phyloP scores from a whole-genome alignment of 2,329 filamentous ascomycete genomes.

The Verticillium nonalfalfae region DNA sequence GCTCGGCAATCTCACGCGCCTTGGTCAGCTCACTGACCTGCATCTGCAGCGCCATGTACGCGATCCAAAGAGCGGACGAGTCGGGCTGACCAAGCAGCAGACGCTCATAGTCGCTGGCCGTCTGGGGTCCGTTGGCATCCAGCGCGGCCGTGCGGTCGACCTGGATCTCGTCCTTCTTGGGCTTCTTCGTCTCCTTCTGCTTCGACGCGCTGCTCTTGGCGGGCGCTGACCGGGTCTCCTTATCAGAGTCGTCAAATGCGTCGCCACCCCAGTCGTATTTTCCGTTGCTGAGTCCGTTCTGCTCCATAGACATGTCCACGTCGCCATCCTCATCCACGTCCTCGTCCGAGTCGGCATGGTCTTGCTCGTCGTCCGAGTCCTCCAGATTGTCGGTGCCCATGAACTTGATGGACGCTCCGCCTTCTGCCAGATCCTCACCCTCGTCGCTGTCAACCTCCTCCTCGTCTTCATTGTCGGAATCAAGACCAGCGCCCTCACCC shows the following conservation, averaged over 20 bases:
- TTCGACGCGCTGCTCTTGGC: conserved; percentile 1
- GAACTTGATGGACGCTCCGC: conserved; percentile 34
- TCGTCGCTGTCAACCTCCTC: conserved; percentile 39
- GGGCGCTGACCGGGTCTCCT: conserved; percentile 23
- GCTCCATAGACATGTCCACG: conserved; percentile 31
- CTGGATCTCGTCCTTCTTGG: conserved; percentile 69
- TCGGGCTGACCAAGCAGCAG: conserved; percentile 88
- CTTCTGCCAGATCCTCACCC: conserved; percentile 41
- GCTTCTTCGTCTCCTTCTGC: conserved; percentile 62
- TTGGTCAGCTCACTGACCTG: conserved; percentile 84
- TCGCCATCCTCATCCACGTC: conserved; percentile 32
- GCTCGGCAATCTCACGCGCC: conserved; percentile 82
- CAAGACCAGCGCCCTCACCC: conserved; percentile 37
- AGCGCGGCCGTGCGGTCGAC: conserved; percentile 90
- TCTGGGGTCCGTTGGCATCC: conserved; percentile 81
- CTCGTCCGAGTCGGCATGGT: conserved; percentile 34
- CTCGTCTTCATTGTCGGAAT: conserved; percentile 36
- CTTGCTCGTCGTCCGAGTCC: conserved; percentile 23
- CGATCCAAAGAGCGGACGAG: conserved; percentile 88
- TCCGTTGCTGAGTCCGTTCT: conserved; percentile 40
- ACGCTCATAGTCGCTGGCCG: conserved; percentile 86
- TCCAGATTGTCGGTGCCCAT: conserved; percentile 32
- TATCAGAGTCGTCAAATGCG: conserved; percentile 53
- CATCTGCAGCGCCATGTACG: conserved; percentile 98
- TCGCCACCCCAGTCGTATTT: conserved; percentile 87